Base-by-base conservation (phyloP, 2,329 filamentous ascomycete species). In the Pseudopyricularia javanii region DNA sequence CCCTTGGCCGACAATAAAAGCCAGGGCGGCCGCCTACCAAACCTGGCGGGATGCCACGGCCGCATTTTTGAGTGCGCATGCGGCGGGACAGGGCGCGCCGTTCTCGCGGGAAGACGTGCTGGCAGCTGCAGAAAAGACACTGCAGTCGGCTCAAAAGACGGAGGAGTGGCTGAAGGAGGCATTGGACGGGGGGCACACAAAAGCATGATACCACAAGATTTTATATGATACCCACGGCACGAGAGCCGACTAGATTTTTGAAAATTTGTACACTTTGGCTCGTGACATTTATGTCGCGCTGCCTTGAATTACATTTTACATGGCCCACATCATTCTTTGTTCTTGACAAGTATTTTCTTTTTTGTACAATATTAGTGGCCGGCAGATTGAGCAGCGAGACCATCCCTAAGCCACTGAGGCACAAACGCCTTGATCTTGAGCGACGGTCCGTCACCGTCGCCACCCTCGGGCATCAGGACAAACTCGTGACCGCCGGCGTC, bases 391-490 rank as follows among this genome's bases (percentile, higher is more conserved):
- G 37, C 50, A 24, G 66, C 63, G 47, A 79, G 58, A 14, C 68
- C 68, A 20, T 60, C 59, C 52, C 73, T 69, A 63, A 82, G 53
- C 91, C 91, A 97, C 40, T 81, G 74, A 0, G 91, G 90, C 59
- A 96, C 83, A 67, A 95, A 86, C 1, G 91, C 88, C 71, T 86
- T 90, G 34, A 90, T 57, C 79, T 74, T 79, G 52, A 77, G 64
- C 26, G 72, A 71, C 8, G 17, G 4, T 14, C 11, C 17, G 74
- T 70, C 20, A 28, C 40, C 17, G 47, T 51, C 53, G 32, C 48
- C 14, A 24, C 40, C 8, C 37, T 35, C 52, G 37, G 37, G 37
- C 5, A 9, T 22, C 49, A 86, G 65, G 55, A 79, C 71, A 59
- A 86, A 86, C 66, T 85, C 78, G 54, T 83, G 75, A 11, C 11